A percentile compares a stretch with the other conserved stretches of the same genome.
phyloP scores from a whole-genome alignment of 257 asterid species.

The Solanum peruvianum region DNA sequence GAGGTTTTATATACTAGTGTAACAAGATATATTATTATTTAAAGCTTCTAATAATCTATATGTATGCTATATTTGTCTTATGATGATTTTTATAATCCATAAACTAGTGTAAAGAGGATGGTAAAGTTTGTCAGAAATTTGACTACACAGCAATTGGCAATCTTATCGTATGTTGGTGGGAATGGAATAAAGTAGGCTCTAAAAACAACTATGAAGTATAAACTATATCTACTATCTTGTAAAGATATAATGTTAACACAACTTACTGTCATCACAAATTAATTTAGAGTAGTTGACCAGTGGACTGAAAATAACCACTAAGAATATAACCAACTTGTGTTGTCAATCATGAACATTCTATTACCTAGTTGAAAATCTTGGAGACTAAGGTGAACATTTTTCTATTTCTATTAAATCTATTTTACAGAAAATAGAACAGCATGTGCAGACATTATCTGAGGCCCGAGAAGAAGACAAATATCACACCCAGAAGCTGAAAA shows the following conservation, averaged over 20 bases:
- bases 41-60: background rate
- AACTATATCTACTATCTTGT: background rate
- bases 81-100: background rate
- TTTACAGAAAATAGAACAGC: constrained; percentile 60
- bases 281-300: background rate
- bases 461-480: constrained; percentile 61
- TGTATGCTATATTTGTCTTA: background rate
- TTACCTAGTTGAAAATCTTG: background rate
- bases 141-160: background rate
- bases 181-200: background rate
- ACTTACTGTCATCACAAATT: background rate
- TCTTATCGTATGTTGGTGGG: background rate
- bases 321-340: background rate
- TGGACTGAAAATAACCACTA: background rate
- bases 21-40: background rate
- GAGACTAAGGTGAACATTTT: background rate
- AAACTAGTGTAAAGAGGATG: background rate
- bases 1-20: background rate
- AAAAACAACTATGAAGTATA: background rate
- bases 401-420: background rate
- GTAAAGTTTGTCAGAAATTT: background rate
- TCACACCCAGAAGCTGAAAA: constrained; percentile 60
- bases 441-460: constrained; percentile 50
- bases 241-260: background rate
- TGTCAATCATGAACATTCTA: background rate